phyloP scores from a whole-genome alignment of 2,329 filamentous ascomycete genomes.

The Exophiala aquamarina region DNA sequence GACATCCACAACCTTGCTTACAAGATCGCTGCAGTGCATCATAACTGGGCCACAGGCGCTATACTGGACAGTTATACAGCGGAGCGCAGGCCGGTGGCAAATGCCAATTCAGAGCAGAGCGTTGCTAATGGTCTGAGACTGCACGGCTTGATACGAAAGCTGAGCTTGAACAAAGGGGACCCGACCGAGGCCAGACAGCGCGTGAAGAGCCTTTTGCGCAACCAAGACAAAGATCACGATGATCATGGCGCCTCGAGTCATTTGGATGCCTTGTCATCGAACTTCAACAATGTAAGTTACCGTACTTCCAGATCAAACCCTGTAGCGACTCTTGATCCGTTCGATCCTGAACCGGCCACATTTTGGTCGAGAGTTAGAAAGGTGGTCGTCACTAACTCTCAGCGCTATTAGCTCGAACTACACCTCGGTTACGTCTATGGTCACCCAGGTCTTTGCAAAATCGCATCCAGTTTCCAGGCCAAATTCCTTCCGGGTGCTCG shows the following conservation, averaged over 20 bases:
- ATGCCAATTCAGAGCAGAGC: constrained; percentile 19
- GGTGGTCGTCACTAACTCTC: too few species aligned
- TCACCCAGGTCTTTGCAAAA: background rate
- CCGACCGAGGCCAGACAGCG: background rate
- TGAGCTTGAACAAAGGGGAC: background rate
- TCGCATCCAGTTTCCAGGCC: background rate
- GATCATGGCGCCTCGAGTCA: background rate
- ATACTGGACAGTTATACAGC: constrained; percentile 41
- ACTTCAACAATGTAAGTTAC: background rate
- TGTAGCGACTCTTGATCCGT: background rate
- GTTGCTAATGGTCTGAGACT: too few species aligned
- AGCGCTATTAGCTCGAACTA: background rate
- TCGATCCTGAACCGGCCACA: background rate
- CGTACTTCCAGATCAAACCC: background rate
- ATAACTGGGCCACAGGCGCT: constrained; percentile 17
- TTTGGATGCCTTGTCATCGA: background rate
- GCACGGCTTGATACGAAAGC: background rate
- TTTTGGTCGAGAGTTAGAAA: too few species aligned
- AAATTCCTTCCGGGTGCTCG: background rate
- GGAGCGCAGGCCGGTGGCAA: constrained; percentile 37
- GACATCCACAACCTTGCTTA: constrained; percentile 57
- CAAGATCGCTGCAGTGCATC: constrained; percentile 45
- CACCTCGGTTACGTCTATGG: background rate
- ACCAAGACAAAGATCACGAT: background rate
- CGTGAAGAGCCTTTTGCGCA: background rate